phyloP scores from a whole-genome alignment of 2,329 filamentous ascomycete genomes.

The Colletotrichum filicis region DNA sequence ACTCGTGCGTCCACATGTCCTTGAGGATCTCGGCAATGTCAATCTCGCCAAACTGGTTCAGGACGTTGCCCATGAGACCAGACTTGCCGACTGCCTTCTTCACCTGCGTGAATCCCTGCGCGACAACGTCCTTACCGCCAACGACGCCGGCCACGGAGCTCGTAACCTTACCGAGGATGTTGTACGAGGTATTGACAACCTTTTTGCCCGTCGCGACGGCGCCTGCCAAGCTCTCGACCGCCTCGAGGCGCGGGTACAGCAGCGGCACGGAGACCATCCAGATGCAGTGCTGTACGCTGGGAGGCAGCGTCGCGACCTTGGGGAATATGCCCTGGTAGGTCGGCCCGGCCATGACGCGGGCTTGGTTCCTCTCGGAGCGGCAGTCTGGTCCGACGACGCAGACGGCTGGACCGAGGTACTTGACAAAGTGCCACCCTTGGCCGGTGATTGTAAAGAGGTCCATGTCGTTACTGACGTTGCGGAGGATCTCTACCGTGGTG shows the following conservation, averaged over 20 bases:
- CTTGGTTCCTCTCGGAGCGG: constrained; percentile 88
- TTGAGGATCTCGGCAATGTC: constrained; percentile 94
- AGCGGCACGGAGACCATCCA: constrained; percentile 95
- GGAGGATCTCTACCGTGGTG: constrained; percentile 91
- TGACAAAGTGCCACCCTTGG: constrained; percentile 98
- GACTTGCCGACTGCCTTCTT: constrained; percentile 97
- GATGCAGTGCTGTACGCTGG: constrained; percentile 94
- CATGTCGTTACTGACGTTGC: constrained; percentile 86
- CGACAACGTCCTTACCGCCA: constrained; percentile 91
- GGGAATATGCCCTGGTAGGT: constrained; percentile 98
- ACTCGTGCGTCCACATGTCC: constrained; percentile 98
- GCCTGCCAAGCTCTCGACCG: constrained; percentile 89
- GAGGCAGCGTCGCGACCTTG: constrained; percentile 89
- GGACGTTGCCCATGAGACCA: constrained; percentile 92
- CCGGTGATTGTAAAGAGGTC: constrained; percentile 98
- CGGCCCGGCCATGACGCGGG: constrained; percentile 92
- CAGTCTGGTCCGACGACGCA: constrained; percentile 92
- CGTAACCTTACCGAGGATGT: constrained; percentile 93
- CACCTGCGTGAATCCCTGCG: constrained; percentile 91
- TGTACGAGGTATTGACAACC: constrained; percentile 95
- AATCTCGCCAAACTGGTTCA: constrained; percentile 96
- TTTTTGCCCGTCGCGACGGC: constrained; percentile 96
- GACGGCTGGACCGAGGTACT: constrained; percentile 91
- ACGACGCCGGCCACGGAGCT: constrained; percentile 96
- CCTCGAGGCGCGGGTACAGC: constrained; percentile 90